Evolutionary conservation across 116 monocot species (phyloP), one percentile per base, ranked within the genome.

Genomic region (Cymodocea nodosa): DNA sequence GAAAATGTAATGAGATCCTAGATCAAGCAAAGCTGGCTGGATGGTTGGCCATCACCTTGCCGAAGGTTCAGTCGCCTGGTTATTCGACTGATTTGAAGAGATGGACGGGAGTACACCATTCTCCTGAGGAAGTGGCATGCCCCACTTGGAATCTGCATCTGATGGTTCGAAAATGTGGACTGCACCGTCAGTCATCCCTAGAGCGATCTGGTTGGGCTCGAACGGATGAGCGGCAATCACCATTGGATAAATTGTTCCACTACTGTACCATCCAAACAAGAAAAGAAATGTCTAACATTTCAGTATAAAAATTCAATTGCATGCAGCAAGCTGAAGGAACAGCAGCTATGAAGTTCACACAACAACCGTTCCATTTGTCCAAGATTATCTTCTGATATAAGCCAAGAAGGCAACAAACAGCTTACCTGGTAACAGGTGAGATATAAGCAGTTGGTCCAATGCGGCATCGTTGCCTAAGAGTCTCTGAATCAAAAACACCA

Each of bases 161-260:
- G 82, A 80, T 56, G 95, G 95, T 63, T 95, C 95, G 35, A 85
- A 64, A 17, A 95, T 87, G 66, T 87, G 74, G 18, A 95, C 87
- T 15, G 81, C 60, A 0, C 95, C 95, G 17, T 95, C 95, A 24
- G 79, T 85, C 95, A 95, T 87, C 37, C 95, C 95, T 40, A 95
- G 51, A 17, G 95, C 95, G 37, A 95, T 66, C 70, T 95, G 95
- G 70, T 95, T 95, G 13, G 90, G 69, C 60, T 95, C 87, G 22
- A 74, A 73, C 51, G 95, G 95, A 62, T 90, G 95, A 0, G 94
- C 80, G 35, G 94, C 94, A 39, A 94, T 76, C 18, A 84, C 89
- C 71, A 69, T 69, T 0, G 94, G 94, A 71, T 73, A 79, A 1
- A 77, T 73, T 13, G 59, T 35, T 19, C 81, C 80, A 20, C 73